Evolutionary conservation across 768 basidiomycete genomes (phyloP).

Genomic region (Mycena galericulata): DNA sequence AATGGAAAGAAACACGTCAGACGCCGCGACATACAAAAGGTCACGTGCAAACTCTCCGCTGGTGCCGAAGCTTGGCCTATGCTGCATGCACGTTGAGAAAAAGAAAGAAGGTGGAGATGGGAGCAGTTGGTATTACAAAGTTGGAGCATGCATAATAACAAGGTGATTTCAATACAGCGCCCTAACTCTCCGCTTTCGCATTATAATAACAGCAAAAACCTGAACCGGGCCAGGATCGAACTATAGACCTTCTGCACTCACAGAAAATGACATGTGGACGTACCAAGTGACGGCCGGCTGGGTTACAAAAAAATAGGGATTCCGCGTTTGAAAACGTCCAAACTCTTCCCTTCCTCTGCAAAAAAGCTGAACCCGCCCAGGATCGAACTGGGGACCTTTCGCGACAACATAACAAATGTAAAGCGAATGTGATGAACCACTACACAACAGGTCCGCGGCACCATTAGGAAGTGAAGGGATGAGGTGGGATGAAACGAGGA

Average conservation of each 20-base stretch:
- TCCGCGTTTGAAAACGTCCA: background rate
- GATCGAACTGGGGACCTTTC: slow-evolving; percentile 61
- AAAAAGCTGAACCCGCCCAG: slow-evolving; percentile 58
- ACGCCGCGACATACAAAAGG: background rate
- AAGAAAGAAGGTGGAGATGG: too few species aligned
- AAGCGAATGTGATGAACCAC: slow-evolving; percentile 69
- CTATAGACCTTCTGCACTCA: too few species aligned
- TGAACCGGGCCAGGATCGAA: too few species aligned
- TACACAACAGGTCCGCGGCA: slow-evolving; percentile 60
- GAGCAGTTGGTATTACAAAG: too few species aligned
- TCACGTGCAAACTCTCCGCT: slow-evolving; percentile 15
- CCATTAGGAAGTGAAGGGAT: too few species aligned
- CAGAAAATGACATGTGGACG: too few species aligned
- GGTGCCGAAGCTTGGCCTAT: background rate
- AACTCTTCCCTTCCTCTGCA: slow-evolving; percentile 5
- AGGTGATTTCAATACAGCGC: too few species aligned
- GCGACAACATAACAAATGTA: slow-evolving; percentile 41
- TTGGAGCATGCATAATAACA: too few species aligned
- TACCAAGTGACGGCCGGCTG: too few species aligned
- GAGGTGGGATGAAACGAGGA: too few species aligned
- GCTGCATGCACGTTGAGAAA: too few species aligned
- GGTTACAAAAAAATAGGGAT: background rate
- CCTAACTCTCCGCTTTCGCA: background rate
- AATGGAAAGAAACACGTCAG: slow-evolving; percentile 10
- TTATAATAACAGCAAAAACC: too few species aligned